Evolutionary conservation across 169 alveolate genomes (phyloP), one percentile per base, ranked within the genome.

Genomic region (Plasmodium knowlesi): DNA sequence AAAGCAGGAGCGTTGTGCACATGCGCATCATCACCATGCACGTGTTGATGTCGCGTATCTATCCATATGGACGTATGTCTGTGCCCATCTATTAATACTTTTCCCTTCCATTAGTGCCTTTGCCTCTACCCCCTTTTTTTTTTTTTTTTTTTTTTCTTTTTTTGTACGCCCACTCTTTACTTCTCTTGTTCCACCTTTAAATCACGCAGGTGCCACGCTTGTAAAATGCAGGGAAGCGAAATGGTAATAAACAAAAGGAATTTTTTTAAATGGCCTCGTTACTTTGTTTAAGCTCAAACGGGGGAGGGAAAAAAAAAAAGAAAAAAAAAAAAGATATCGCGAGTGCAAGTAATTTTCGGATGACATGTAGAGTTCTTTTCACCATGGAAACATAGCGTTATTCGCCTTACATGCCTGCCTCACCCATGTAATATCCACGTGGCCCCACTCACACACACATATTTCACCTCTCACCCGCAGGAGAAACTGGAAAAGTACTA

Each of bases 181-280:
- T 61, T 46, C 53, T 34, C 39, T 88, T 1, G 2, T 78, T 12
- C 67, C 79, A 39, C 70, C 4, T 9, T 28, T 67, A 30, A 22
- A 39, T 22, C 46, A 19, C 50, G 32, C 71, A 88, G 94, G 94
- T 88, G 94, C 50, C 94, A 78, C 70, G 94, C 94, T 76, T 88
- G 94, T 80, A 57, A 50, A 54, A 32, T 88, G 82, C 94, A 88
- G 16, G 74, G 76, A 50, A 30, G 34, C 22, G 94, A 88, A 88
- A 78, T 88, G 88, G 94, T 88, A 88, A 12, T 88, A 57, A 25
- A 54, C 39, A 82, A 57, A 57, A 57, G 67, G 14, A 85, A 85
- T 50, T 50, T 28, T 43, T 28, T 46, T 28, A 74, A 85, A 41
- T 5, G 39, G 39, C 4, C 78, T 67, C 37, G 30, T 10, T 67